Percentiles rank a stretch among this genome's conserved stretches.
Evolutionary conservation across 768 basidiomycete genomes (phyloP).

Genomic region (Russula dissimulans): DNA sequence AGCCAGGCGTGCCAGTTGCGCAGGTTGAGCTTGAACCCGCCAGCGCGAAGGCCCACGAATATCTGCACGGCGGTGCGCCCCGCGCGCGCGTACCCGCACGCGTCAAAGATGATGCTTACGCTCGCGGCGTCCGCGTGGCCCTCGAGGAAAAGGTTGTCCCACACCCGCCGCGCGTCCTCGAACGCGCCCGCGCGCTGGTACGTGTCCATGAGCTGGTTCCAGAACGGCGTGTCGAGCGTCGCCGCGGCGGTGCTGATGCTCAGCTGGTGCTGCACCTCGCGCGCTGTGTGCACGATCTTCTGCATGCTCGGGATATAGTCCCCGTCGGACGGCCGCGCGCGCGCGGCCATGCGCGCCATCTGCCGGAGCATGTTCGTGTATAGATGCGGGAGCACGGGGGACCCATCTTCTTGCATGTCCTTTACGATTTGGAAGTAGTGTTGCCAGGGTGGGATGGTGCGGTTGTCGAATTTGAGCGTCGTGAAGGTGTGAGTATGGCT

Average conservation of each 20-base stretch:
- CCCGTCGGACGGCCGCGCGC: conserved; percentile 15
- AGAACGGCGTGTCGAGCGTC: conserved; percentile 42
- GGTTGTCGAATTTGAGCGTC: conserved; percentile 42
- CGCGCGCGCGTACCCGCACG: conserved; percentile 58
- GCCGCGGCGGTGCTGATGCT: conserved; percentile 71
- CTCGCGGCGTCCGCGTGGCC: conserved; percentile 50
- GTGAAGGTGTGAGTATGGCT: conserved; percentile 58
- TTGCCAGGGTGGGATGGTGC: conserved; percentile 25
- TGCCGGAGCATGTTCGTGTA: conserved; percentile 61
- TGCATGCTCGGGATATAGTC: conserved; percentile 21
- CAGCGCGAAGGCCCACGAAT: conserved; percentile 40
- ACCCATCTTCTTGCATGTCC: conserved; percentile 67
- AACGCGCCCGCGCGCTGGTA: conserved; percentile 75
- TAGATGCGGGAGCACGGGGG: conserved; percentile 45
- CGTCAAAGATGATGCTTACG: conserved; percentile 79
- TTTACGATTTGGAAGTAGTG: conserved; percentile 68
- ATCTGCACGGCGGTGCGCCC: conserved; percentile 45
- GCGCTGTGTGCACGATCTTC: conserved; percentile 40
- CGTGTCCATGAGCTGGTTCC: conserved; percentile 84
- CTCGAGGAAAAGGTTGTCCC: conserved; percentile 63
- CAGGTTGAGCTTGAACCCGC: conserved; percentile 45
- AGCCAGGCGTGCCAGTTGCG: conserved; percentile 77
- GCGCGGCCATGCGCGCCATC: conserved; percentile 37
- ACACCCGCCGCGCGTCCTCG: conserved; percentile 63
- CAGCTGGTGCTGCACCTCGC: conserved; percentile 63